These are phyloP conservation scores for Silene latifolia DNA, from an alignment of 148 eudicot genomes.

Conservation along the genomic window DNA sequence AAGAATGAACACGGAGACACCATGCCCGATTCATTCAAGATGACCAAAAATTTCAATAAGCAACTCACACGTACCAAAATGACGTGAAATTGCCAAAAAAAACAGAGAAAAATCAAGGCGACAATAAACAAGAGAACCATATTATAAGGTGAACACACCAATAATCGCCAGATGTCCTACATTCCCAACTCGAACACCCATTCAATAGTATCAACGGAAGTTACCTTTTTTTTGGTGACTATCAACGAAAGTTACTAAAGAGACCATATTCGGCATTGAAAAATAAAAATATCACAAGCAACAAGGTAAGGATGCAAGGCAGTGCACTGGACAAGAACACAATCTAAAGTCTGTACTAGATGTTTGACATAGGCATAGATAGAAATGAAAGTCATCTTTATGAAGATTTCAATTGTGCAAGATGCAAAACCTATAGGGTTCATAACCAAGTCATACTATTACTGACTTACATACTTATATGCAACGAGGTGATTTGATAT, in stretches of 20 bases:
- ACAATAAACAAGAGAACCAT: not conserved
- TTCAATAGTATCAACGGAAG: not conserved
- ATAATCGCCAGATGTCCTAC: not conserved
- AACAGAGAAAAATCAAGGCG: not conserved
- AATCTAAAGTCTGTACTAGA: not conserved
- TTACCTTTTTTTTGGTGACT: no score
- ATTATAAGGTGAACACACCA: not conserved
- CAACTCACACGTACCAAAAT: not conserved
- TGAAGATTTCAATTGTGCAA: not conserved
- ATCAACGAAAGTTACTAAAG: not conserved
- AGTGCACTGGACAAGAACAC: not conserved
- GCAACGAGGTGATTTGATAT: not conserved
- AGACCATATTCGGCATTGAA: not conserved
- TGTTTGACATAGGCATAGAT: not conserved
- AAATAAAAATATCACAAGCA: not conserved
- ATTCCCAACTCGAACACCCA: not conserved
- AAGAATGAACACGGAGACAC: not conserved
- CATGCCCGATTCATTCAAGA: not conserved
- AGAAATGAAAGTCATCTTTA: not conserved
- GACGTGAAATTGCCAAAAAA: not conserved
- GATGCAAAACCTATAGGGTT: not conserved
- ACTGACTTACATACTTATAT: not conserved
- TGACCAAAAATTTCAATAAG: not conserved
- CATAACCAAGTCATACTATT: not conserved
- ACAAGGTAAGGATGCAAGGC: not conserved